phyloP scores from a whole-genome alignment of 140 eudicot genomes.

The Anethum foeniculum region DNA sequence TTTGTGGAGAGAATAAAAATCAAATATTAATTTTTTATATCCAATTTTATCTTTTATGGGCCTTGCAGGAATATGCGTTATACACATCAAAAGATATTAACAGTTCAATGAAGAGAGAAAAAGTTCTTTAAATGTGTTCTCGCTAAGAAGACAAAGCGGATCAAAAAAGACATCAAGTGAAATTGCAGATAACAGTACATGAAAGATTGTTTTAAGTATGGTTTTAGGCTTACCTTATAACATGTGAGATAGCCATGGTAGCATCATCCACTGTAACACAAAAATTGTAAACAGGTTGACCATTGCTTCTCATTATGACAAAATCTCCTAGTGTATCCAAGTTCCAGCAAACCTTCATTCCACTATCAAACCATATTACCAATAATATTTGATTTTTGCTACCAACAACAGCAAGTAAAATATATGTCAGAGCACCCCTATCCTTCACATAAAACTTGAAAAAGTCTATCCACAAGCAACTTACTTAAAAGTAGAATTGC shows the following conservation, averaged over 20 bases:
- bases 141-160: not conserved
- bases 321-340: constrained; percentile 94
- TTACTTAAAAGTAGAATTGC: not conserved
- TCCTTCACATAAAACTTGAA: not conserved
- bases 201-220: constrained; percentile 5
- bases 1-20: not conserved
- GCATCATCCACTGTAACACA: constrained; percentile 99
- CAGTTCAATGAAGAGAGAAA: not conserved
- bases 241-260: constrained; percentile 91
- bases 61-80: not conserved
- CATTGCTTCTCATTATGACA: constrained; percentile 93
- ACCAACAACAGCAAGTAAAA: not conserved
- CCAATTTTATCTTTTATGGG: not conserved
- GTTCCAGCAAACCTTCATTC: constrained; percentile 86
- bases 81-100: not conserved
- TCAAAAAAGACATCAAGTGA: not conserved
- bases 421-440: not conserved
- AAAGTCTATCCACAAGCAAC: not conserved
- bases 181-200: not conserved
- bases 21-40: not conserved
- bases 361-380: constrained; percentile 44
- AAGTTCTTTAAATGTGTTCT: not conserved
- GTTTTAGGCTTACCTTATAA: constrained; percentile 56
- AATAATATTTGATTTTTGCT: not conserved
- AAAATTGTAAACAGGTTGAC: constrained; percentile 93